phyloP scores from a whole-genome alignment of 306 rosid genomes.

The Vigna hirtella region DNA sequence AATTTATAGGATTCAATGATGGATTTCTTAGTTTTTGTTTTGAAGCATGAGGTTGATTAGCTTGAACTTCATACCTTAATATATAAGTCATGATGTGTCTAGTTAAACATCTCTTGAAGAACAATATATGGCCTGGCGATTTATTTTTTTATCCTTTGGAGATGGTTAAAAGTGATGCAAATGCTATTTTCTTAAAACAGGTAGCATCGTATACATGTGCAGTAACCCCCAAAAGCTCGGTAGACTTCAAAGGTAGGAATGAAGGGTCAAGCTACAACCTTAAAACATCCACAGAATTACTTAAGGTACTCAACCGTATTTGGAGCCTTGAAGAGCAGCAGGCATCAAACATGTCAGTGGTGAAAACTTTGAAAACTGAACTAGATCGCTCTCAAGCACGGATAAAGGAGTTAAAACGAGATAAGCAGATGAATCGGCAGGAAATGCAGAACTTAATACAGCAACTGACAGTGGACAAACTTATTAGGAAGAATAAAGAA shows the following conservation, averaged over 20 bases:
- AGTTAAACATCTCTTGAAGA: background rate
- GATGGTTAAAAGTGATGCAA: constrained; percentile 27
- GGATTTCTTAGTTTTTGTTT: background rate
- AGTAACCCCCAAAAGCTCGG: constrained; percentile 51
- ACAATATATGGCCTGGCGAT: background rate
- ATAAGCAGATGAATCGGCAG: constrained; percentile 56
- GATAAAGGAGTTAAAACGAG: constrained; percentile 59
- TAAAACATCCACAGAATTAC: constrained; percentile 62
- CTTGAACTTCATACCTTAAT: background rate
- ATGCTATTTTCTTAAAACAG: constrained; percentile 51
- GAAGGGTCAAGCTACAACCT: constrained; percentile 50
- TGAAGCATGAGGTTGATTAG: constrained; percentile 15
- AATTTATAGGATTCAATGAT: constrained; percentile 12
- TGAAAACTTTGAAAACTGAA: constrained; percentile 65
- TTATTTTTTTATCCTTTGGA: constrained; percentile 3
- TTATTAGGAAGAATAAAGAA: constrained; percentile 54
- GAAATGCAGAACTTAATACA: constrained; percentile 58
- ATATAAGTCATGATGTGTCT: constrained; percentile 3
- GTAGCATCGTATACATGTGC: constrained; percentile 54
- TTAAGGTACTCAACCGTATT: constrained; percentile 68
- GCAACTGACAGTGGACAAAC: constrained; percentile 49
- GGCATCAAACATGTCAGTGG: constrained; percentile 54
- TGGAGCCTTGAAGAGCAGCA: constrained; percentile 81
- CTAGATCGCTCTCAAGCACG: constrained; percentile 52
- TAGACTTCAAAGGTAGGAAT: constrained; percentile 51